Percentiles rank a stretch among this genome's conserved stretches.
Evolutionary conservation across 2,329 filamentous ascomycete genomes (phyloP).

Genomic region (Fusarium decemcellulare): DNA sequence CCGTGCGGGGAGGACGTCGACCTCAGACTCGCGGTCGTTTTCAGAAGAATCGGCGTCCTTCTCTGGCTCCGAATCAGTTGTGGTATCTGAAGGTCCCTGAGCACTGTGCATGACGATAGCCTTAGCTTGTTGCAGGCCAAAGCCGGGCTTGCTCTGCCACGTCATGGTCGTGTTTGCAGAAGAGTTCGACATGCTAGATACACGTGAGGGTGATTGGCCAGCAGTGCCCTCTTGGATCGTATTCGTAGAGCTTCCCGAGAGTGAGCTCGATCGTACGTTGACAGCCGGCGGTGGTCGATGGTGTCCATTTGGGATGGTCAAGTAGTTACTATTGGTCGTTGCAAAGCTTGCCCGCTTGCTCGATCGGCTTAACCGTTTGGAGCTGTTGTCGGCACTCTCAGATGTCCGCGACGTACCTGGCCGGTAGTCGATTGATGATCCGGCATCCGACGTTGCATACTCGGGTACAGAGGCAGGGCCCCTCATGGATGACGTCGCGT

Average conservation of each 20-base stretch:
- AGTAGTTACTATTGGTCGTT: conserved; percentile 56
- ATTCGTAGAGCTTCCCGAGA: conserved; percentile 44
- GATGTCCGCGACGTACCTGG: conserved; percentile 40
- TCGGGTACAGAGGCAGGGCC: conserved; percentile 45
- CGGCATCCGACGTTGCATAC: conserved; percentile 43
- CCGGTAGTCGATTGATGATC: conserved; percentile 41
- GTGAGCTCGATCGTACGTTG: conserved; percentile 43
- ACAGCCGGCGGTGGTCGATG: conserved; percentile 26
- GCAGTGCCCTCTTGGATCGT: conserved; percentile 42
- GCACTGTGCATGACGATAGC: conserved; percentile 55
- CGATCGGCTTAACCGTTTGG: conserved; percentile 49
- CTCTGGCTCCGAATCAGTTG: conserved; percentile 36
- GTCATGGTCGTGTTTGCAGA: conserved; percentile 54
- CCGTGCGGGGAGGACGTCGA: conserved; percentile 33
- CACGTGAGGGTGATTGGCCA: conserved; percentile 42
- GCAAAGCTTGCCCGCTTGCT: conserved; percentile 58
- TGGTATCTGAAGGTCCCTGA: conserved; percentile 42
- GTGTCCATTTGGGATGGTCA: conserved; percentile 55
- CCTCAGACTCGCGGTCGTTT: conserved; percentile 30
- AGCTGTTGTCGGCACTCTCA: conserved; percentile 44
- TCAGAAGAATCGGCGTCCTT: conserved; percentile 28
- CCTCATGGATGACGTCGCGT: conserved; percentile 37
- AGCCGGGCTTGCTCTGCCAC: conserved; percentile 50
- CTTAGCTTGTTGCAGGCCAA: conserved; percentile 57
- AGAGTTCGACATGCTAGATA: conserved; percentile 56